phyloP scores from a whole-genome alignment of 352 stramenopile species.

The Globisporangium spinosum region DNA sequence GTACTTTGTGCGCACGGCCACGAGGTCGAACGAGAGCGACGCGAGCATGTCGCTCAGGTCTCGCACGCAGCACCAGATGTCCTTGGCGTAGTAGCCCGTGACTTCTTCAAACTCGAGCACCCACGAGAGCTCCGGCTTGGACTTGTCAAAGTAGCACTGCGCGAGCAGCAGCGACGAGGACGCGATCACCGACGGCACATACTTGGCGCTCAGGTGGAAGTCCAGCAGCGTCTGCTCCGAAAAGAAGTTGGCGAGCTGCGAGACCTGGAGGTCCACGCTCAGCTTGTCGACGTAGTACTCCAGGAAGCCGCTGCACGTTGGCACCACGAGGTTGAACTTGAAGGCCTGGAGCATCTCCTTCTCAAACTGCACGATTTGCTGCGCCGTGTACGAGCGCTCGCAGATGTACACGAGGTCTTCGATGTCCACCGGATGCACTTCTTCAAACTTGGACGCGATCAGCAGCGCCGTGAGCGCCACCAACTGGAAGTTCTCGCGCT shows the following conservation, averaged over 20 bases:
- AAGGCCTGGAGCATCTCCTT: conserved; percentile 94
- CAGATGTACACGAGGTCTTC: conserved; percentile 98
- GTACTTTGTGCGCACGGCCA: conserved; percentile 45
- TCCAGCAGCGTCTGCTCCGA: conserved; percentile 55
- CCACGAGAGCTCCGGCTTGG: conserved; percentile 39
- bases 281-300: conserved; percentile 91
- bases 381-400: conserved; percentile 92
- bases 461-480: conserved; percentile 95
- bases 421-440: conserved; percentile 98
- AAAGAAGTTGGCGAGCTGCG: conserved; percentile 54
- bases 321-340: conserved; percentile 95
- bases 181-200: conserved; percentile 46
- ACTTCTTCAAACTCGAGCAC: conserved; percentile 44
- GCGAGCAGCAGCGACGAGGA: conserved; percentile 45
- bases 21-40: conserved; percentile 38
- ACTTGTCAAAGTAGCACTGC: conserved; percentile 45
- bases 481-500: conserved; percentile 95
- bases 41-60: conserved; percentile 34
- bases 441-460: conserved; percentile 99
- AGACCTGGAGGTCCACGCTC: conserved; percentile 32
- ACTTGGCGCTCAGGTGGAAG: conserved; percentile 43
- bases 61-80: conserved; percentile 34
- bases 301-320: conserved; percentile 94
- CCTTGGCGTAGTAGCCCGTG: conserved; percentile 41
- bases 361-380: conserved; percentile 85